Evolutionary conservation across 1,284 basidiomycete species (phyloP).

Genomic region (Naganishia albida): DNA sequence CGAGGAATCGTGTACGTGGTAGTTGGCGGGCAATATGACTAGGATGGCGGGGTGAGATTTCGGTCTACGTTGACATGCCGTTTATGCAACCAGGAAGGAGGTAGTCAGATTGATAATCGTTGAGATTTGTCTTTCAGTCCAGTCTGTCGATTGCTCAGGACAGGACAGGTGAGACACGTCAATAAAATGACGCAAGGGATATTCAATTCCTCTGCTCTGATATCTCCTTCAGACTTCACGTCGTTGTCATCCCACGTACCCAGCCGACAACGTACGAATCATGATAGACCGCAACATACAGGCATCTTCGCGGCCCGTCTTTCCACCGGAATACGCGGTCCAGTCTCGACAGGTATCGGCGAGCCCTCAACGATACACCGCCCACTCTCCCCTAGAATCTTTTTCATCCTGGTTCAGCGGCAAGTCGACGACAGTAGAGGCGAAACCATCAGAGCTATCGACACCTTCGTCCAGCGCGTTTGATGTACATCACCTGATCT

Average conservation of each 20-base stretch:
- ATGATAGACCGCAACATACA: too few species aligned
- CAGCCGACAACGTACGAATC: too few species aligned
- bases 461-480: neutral
- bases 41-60: neutral
- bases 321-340: too few species aligned
- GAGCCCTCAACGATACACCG: neutral
- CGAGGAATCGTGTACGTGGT: too few species aligned
- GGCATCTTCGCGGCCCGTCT: too few species aligned
- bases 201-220: neutral
- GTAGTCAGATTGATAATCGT: too few species aligned
- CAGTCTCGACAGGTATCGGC: neutral
- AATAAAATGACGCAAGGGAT: neutral
- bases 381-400: constrained; percentile 7
- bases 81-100: neutral
- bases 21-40: too few species aligned
- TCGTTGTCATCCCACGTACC: too few species aligned
- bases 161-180: neutral
- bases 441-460: neutral
- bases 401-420: constrained; percentile 15
- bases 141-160: neutral
- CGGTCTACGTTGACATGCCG: neutral
- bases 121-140: neutral
- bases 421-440: neutral
- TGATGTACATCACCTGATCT: constrained; percentile 5
- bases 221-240: too few species aligned